Percentiles rank a stretch among this genome's conserved stretches.
Conservation (phyloP, 208 protist genomes). For the Leishmania aethiopica region DNA sequence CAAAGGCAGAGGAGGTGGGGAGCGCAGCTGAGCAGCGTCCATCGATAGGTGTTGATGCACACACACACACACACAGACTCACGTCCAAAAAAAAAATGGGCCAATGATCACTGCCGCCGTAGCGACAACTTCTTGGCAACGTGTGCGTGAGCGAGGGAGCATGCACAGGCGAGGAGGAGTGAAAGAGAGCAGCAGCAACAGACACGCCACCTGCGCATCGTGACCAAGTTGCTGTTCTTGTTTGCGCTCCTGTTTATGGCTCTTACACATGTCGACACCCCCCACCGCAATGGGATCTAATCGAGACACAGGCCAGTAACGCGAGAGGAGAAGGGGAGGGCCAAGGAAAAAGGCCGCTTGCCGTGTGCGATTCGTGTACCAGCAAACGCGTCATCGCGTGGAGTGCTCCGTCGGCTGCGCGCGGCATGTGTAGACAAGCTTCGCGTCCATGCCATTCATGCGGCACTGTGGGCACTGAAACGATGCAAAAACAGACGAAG, state of each 20-base stretch:
- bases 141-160: not conserved
- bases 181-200: not conserved
- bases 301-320: not conserved
- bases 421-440: slow-evolving; percentile 78
- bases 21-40: not conserved
- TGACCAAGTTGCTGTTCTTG: not conserved
- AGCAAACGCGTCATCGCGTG: slow-evolving; percentile 42
- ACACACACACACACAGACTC: not conserved
- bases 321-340: not conserved
- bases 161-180: not conserved
- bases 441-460: slow-evolving; percentile 75
- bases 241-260: not conserved
- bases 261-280: not conserved
- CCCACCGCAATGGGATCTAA: not conserved
- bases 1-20: not conserved
- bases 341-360: not conserved
- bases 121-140: not conserved
- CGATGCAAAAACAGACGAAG: slow-evolving; percentile 47
- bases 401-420: slow-evolving; percentile 80
- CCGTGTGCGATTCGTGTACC: not conserved
- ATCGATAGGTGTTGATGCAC: not conserved
- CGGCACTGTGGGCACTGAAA: slow-evolving; percentile 86
- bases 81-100: not conserved
- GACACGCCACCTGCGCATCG: not conserved
- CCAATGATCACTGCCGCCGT: not conserved